Base-by-base conservation (phyloP, 139 green algal genomes). In the Chlamydomonas eustigma region DNA sequence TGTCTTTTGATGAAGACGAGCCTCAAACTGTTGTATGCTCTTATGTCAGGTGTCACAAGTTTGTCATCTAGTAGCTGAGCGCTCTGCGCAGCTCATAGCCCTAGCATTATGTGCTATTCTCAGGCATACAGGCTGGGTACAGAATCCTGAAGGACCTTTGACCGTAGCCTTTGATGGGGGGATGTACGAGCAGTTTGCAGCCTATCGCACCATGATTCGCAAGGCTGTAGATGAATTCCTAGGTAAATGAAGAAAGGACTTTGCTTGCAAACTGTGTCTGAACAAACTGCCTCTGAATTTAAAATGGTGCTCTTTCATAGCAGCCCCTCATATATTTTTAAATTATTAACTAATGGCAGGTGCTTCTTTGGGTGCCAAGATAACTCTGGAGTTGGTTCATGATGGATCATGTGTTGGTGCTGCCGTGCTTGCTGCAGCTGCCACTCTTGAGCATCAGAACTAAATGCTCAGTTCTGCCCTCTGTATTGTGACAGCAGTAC, bases 1-100 rank as follows among this genome's bases (percentile, higher is more conserved):
- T n/a, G n/a, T n/a, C n/a, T n/a, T n/a, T n/a, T n/a, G n/a, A n/a
- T n/a, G n/a, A n/a, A n/a, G n/a, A n/a, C n/a, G n/a, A n/a, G n/a
- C n/a, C n/a, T n/a, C n/a, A n/a, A n/a, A n/a, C n/a, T n/a, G n/a
- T n/a, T n/a, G n/a, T n/a, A n/a, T n/a, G n/a, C n/a, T n/a, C n/a
- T n/a, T n/a, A n/a, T n/a, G n/a, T n/a, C 79, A 91, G 85, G 85
- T 91, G 33, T 83, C 84, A 37, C 74, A 90, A 65, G 83, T 96
- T 25, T 94, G 88, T 77, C 63, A 71, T n/a, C 38, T 94, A 75
- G 89, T 95, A 25, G 78, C 81, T 4, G 65, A 64, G 35, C 84
- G 91, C 50, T 88, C 80, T 38, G 91, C 89, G 0, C 68, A 81
- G 30, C 81, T 95, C 52, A 81, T 85, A 1, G 89, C 91, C 3